A percentile compares a stretch with the other conserved stretches of the same genome.
These are phyloP conservation scores for Apiospora arundinis DNA, from an alignment of 2,329 filamentous ascomycete species.

Conservation along the genomic window DNA sequence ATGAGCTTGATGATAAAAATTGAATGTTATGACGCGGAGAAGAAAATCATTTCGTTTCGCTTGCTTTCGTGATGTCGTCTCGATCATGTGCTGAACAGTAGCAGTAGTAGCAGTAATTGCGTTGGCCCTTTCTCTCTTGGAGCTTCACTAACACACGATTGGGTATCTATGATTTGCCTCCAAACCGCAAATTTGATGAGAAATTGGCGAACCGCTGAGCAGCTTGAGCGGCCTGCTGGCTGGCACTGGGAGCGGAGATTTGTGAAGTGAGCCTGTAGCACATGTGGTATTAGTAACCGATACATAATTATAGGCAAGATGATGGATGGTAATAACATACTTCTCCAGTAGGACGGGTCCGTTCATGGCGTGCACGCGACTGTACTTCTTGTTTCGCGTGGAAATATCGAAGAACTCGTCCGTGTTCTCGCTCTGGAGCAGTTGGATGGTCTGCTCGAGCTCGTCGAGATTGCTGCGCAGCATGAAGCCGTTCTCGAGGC, in stretches of 20 bases:
- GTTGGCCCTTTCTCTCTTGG: background rate
- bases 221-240: conserved; percentile 41
- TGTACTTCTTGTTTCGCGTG: conserved; percentile 90
- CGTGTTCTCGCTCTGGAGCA: conserved; percentile 88
- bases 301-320: background rate
- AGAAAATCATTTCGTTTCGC: conserved; percentile 4
- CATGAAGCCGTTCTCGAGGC: conserved; percentile 83
- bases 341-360: conserved; percentile 92
- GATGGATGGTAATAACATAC: conserved; percentile 50
- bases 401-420: conserved; percentile 97
- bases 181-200: conserved; percentile 76
- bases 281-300: conserved; percentile 34
- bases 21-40: conserved; percentile 7
- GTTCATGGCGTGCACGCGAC: conserved; percentile 88
- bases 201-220: conserved; percentile 73
- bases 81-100: conserved; percentile 4
- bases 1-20: conserved; percentile 16
- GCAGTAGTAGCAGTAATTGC: background rate
- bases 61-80: conserved; percentile 15
- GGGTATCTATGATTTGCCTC: conserved; percentile 58
- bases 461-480: conserved; percentile 90
- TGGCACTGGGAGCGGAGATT: conserved; percentile 60
- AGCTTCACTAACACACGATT: background rate
- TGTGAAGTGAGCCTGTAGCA: conserved; percentile 65
- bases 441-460: conserved; percentile 86